Evolutionary conservation across 2,329 filamentous ascomycete genomes (phyloP), one percentile per base, ranked within the genome.

Genomic region (Arthrobotrys musiformis): DNA sequence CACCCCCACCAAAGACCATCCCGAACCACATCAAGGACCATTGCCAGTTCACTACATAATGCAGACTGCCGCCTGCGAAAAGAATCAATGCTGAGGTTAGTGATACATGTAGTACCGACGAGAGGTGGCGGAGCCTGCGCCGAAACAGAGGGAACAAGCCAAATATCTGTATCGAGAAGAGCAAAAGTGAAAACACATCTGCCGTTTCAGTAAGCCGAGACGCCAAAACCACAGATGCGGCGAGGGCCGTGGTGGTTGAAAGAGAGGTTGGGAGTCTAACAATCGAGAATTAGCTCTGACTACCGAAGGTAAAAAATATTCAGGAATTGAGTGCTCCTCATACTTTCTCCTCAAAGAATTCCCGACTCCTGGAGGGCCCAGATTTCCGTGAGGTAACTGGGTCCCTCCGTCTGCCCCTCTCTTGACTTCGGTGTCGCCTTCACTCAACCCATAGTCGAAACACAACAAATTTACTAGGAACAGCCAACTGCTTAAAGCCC

Each of bases 111-210:
- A 93, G 93, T 0, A 86, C 88, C 90, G 92, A 95, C 74, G 90
- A 93, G 40, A 92, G 88, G 82, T 94, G 91, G 15, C 92, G 89
- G 8, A 97, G 88, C 82, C 97, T 93, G 4, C 94, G 89, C n/a
- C 95, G 87, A 82, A 98, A 98, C 3, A 99, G 94, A n/a, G 95
- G 95, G 80, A 98, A 98, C 6, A 99, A 87, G 0, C 94, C 95
- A 83, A 98, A 99, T 0, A 99, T 93, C 83, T 99, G 93, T 80
- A 99, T 98, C 78, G 91, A 94, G 87, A 99, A 98, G 4, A 99
- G 88, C 0, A 94, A 97, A 30, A 99, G 86, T 79, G 91, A 94
- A 82, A 99, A 99, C 0, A 99, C 95, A 83, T 97, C 93, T 0
- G 93, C 94, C 0, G 95, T 98, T 15, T 91, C 93, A 15, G 79